Conservation (phyloP, 768 basidiomycete genomes). For the Pseudohyphozyma bogoriensis region DNA sequence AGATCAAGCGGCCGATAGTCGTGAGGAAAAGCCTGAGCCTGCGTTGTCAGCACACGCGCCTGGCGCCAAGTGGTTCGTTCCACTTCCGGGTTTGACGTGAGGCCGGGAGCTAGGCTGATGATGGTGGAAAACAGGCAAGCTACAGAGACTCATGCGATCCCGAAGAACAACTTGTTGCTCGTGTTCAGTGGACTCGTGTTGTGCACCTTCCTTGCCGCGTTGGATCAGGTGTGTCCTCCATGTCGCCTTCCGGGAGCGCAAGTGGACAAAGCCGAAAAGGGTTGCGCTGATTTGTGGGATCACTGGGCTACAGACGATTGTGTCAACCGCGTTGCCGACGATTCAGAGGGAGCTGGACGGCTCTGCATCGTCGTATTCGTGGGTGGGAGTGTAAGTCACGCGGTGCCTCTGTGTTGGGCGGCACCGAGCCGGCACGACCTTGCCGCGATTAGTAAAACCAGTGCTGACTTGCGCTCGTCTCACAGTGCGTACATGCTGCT, state of each 20-base stretch:
- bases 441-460: neutral
- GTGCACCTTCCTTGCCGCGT: neutral
- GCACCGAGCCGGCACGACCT: neutral
- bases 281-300: neutral
- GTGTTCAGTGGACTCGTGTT: neutral
- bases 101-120: no score
- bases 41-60: no score
- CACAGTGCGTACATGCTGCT: constrained; percentile 70
- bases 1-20: no score
- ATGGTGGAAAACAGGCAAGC: no score
- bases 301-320: neutral
- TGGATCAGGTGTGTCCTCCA: neutral
- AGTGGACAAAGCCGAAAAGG: no score
- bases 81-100: no score
- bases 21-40: no score
- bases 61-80: no score
- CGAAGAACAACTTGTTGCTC: constrained; percentile 18
- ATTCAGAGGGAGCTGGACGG: neutral
- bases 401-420: neutral
- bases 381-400: neutral
- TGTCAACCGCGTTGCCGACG: neutral
- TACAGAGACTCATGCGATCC: constrained; percentile 4
- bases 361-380: neutral
- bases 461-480: constrained; percentile 39
- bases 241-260: no score